Evolutionary conservation across 495 filamentous ascomycete genomes (phyloP), one percentile per base, ranked within the genome.

Genomic region (Elaphomyces granulatus): DNA sequence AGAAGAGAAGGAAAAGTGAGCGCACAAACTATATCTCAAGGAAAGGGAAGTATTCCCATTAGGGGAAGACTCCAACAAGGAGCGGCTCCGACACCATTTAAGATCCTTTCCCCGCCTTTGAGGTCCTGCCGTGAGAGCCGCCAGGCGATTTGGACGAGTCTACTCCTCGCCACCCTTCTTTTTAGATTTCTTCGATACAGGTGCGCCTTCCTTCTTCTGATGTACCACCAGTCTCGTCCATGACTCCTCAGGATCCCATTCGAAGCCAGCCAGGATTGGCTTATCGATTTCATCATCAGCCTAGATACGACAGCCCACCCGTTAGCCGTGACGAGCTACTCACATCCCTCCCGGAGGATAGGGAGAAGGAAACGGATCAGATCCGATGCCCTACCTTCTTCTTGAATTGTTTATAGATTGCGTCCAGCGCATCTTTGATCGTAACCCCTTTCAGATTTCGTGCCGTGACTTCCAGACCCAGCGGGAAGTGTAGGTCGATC

Each of bases 321-420:
- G n/a, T n/a, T n/a, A n/a, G n/a, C n/a, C n/a, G n/a, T n/a, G n/a
- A n/a, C n/a, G n/a, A n/a, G n/a, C n/a, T n/a, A n/a, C n/a, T n/a
- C n/a, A n/a, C n/a, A n/a, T n/a, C n/a, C n/a, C n/a, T n/a, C n/a
- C 4, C 35, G 23, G 30, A 36, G 17, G 20, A 17, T 19, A 35
- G 15, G 34, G 21, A 10, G 15, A 32, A 34, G 16, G 14, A 28
- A 32, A 14, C 10, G 28, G 19, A 15, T 20, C 10, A 31, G 16
- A 14, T 19, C 8, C 32, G 18, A n/a, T 15, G 8, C 42, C 63
- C 43, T 63, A 83, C 87, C 78, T 85, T 77, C 76, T 93, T 94
- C 71, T 87, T 88, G 70, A 78, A 90, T 47, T 81, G 74, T 68
- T 93, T 93, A 71, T 90, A 68, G 66, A 94, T 94, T 48, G 82